A percentile compares a stretch with the other conserved stretches of the same genome.
phyloP scores from a whole-genome alignment of 202 grass and related monocot species.

The Hordeum pubiflorum region DNA sequence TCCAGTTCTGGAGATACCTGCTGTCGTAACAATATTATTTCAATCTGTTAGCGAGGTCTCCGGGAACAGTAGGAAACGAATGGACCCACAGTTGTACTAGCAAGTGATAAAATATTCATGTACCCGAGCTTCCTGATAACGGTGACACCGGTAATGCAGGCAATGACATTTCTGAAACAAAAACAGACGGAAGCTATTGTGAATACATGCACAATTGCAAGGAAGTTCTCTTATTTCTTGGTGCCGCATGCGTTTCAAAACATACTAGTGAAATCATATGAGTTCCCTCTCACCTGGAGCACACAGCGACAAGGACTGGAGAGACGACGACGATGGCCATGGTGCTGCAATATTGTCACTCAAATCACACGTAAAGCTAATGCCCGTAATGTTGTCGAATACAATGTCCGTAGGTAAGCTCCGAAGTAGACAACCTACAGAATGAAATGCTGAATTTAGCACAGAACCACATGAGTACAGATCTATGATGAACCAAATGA shows the following conservation, averaged over 20 bases:
- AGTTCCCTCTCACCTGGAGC: constrained; percentile 54
- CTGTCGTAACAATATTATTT: not conserved
- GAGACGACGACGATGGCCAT: constrained; percentile 92
- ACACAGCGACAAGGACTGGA: constrained; percentile 88
- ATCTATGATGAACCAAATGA: constrained; percentile 1
- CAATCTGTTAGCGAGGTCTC: not conserved
- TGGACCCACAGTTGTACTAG: not conserved
- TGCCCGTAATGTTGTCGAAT: constrained; percentile 75
- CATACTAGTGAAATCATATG: not conserved
- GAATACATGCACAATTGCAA: not conserved
- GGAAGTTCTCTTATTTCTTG: not conserved
- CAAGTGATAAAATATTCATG: not conserved
- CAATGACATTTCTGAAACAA: constrained; percentile 94
- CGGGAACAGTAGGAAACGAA: not conserved
- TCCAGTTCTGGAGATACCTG: constrained; percentile 40
- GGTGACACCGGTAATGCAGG: constrained; percentile 68
- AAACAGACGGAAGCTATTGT: not conserved
- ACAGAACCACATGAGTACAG: not conserved
- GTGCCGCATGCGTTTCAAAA: not conserved
- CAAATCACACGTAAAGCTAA: constrained; percentile 93
- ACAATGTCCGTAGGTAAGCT: constrained; percentile 86
- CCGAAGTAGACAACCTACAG: constrained; percentile 80
- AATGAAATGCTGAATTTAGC: constrained; percentile 8
- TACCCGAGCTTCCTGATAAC: constrained; percentile 66
- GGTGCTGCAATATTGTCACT: constrained; percentile 95